Conservation (phyloP, 768 basidiomycete species). For the Tricholoma sp. region DNA sequence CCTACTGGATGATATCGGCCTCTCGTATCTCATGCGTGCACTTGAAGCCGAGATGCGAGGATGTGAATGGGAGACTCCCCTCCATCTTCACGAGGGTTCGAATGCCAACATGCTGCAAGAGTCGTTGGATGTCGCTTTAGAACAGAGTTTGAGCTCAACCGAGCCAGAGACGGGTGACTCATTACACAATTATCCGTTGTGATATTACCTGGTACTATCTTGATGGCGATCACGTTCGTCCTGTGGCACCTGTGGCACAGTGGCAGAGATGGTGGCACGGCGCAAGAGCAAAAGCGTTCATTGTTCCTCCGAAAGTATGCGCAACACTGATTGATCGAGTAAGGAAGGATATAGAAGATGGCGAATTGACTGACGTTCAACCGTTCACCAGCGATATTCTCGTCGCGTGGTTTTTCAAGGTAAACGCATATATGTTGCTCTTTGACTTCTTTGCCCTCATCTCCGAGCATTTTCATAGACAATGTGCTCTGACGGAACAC, state of each 20-base stretch:
- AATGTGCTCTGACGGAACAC: neutral
- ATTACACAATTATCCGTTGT: constrained; percentile 16
- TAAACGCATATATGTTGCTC: constrained; percentile 23
- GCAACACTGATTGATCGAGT: constrained; percentile 24
- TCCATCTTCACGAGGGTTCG: constrained; percentile 25
- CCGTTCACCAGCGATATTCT: constrained; percentile 35
- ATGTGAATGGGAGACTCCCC: constrained; percentile 30
- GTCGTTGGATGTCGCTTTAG: constrained; percentile 17
- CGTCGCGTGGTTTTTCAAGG: constrained; percentile 38
- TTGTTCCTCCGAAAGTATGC: constrained; percentile 28
- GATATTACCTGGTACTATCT: constrained; percentile 22
- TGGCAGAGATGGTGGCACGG: constrained; percentile 32
- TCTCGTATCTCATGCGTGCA: constrained; percentile 29
- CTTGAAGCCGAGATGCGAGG: constrained; percentile 35
- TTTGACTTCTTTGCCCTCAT: constrained; percentile 12
- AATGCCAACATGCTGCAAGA: constrained; percentile 29
- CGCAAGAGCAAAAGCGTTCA: constrained; percentile 27
- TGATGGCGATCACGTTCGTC: constrained; percentile 24
- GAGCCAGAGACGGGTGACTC: neutral
- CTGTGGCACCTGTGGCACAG: constrained; percentile 31
- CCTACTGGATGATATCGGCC: constrained; percentile 37
- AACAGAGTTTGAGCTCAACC: neutral
- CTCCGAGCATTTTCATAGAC: neutral
- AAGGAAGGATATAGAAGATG: constrained; percentile 18
- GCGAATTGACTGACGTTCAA: constrained; percentile 9